Evolutionary conservation across 2,329 filamentous ascomycete genomes (phyloP), one percentile per base, ranked within the genome.

Genomic region (Fusarium solani-melongenae): DNA sequence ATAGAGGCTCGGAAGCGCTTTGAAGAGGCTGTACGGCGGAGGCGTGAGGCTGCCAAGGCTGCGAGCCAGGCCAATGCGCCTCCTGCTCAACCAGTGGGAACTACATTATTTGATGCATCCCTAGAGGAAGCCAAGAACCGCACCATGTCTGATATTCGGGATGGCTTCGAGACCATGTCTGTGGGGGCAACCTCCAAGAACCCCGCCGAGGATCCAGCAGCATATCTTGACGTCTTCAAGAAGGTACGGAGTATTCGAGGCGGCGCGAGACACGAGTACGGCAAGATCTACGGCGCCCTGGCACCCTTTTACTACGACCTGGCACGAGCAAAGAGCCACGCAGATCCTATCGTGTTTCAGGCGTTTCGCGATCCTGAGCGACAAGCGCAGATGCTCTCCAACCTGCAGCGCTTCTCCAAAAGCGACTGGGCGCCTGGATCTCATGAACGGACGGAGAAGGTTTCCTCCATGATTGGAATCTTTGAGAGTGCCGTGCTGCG

Each of bases 401-500:
- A 98, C 77, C 83, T 99, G 66, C 89, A 90, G 66, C 86, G 86
- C 0, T 99, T 99, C 82, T 87, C 93, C 11, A 91, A 90, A 77
- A 94, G 93, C 78, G 96, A 99, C 81, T 93, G 90, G 85, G 88
- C 94, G 0, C 85, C 92, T 66, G 95, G 94, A 2, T 95, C 93
- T 86, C 82, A 85, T 56, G 87, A 90, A 75, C 87, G 96, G 49
- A 90, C 93, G 77, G 90, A 93, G 70, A 93, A 92, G 79, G 85
- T 99, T 22, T 86, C 89, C 39, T 89, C 88, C 27, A 95, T 97
- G 88, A 90, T 92, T 73, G 88, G 88, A 39, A 92, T 96, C 67
- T 99, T 99, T 78, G 96, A 98, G 83, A 95, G 92, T 65, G 95
- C 95, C 5, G 95, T 97, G 5, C 84, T 98, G 60, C 90, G 93